Percentiles rank a stretch among this genome's conserved stretches.
Evolutionary conservation across 495 filamentous ascomycete species (phyloP).

Genomic region (Xeromyces bisporus): DNA sequence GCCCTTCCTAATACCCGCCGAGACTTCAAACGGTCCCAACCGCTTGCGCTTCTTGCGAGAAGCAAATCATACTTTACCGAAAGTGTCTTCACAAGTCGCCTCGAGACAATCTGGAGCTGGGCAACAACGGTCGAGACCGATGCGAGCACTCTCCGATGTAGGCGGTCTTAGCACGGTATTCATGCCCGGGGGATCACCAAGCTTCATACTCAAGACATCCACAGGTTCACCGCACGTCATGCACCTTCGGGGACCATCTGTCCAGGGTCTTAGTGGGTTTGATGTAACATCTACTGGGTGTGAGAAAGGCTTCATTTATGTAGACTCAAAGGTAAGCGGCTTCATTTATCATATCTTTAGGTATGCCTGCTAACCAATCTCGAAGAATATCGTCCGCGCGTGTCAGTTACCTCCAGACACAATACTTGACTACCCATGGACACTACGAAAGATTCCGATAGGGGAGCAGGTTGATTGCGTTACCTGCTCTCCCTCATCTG

Average conservation of each 20-base stretch:
- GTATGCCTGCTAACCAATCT: slow-evolving; percentile 5
- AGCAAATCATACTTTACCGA: slow-evolving; percentile 42
- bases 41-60: slow-evolving; percentile 61
- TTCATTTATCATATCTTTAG: neutral
- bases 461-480: slow-evolving; percentile 55
- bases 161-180: slow-evolving; percentile 65
- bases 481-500: slow-evolving; percentile 55
- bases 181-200: slow-evolving; percentile 57
- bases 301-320: slow-evolving; percentile 64
- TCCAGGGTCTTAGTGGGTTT: slow-evolving; percentile 52
- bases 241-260: slow-evolving; percentile 44
- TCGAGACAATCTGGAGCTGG: slow-evolving; percentile 20
- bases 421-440: slow-evolving; percentile 55
- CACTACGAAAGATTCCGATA: slow-evolving; percentile 48
- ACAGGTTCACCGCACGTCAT: slow-evolving; percentile 58
- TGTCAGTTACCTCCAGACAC: slow-evolving; percentile 47
- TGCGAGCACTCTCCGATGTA: slow-evolving; percentile 48
- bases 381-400: slow-evolving; percentile 41
- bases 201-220: slow-evolving; percentile 63
- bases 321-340: slow-evolving; percentile 38
- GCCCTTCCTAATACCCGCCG: slow-evolving; percentile 38
- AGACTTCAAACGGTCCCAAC: slow-evolving; percentile 14
- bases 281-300: slow-evolving; percentile 44
- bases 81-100: slow-evolving; percentile 22
- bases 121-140: slow-evolving; percentile 26